These are phyloP conservation scores for Lyophyllum semitale DNA, from an alignment of 768 basidiomycete genomes.

Conservation along the genomic window DNA sequence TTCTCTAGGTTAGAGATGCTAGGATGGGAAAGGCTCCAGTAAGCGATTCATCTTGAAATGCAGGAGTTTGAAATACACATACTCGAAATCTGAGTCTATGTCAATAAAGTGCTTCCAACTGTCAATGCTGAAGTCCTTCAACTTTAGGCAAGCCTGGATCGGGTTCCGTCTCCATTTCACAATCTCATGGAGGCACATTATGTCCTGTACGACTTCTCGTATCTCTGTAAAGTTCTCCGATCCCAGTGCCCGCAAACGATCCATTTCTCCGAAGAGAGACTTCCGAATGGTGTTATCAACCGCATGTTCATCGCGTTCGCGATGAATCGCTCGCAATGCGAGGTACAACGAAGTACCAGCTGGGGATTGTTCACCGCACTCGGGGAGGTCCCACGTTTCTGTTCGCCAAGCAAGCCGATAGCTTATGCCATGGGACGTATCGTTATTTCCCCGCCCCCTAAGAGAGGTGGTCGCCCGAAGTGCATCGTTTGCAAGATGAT, in stretches of 20 bases:
- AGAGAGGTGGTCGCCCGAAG: constrained; percentile 46
- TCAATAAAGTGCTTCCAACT: constrained; percentile 46
- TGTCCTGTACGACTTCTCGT: constrained; percentile 61
- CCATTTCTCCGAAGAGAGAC: constrained; percentile 62
- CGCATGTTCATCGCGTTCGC: constrained; percentile 60
- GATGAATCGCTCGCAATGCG: constrained; percentile 79
- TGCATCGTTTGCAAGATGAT: constrained; percentile 78
- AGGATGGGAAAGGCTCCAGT: background rate
- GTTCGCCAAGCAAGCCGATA: constrained; percentile 94
- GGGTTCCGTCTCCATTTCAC: constrained; percentile 54
- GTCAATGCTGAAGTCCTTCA: constrained; percentile 31
- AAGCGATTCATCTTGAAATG: background rate
- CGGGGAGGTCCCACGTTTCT: constrained; percentile 92
- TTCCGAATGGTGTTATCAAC: constrained; percentile 52
- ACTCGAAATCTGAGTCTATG: constrained; percentile 68
- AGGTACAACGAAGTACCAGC: constrained; percentile 71
- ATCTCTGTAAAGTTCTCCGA: constrained; percentile 83
- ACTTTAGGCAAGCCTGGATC: constrained; percentile 33
- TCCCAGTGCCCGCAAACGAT: constrained; percentile 62
- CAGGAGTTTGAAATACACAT: constrained; percentile 27
- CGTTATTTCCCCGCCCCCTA: constrained; percentile 23
- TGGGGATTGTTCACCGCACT: constrained; percentile 44
- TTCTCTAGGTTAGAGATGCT: constrained; percentile 76
- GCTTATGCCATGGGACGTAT: constrained; percentile 47
- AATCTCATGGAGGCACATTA: constrained; percentile 84